Percentiles rank a stretch among this genome's conserved stretches.
These are phyloP conservation scores for Cordyceps farinosa DNA, from an alignment of 2,329 filamentous ascomycete species.

Conservation along the genomic window DNA sequence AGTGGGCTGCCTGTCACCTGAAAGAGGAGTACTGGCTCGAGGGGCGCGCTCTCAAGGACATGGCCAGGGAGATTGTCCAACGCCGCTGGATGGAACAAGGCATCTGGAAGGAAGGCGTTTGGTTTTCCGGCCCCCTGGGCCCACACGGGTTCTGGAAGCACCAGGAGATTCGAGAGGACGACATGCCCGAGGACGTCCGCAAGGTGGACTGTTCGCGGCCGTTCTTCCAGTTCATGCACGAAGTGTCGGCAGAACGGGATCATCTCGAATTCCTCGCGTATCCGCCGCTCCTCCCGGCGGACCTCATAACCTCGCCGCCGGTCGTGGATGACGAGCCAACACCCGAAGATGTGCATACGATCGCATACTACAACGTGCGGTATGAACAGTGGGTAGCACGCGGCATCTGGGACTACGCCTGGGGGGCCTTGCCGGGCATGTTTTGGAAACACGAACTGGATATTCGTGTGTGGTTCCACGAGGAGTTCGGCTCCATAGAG, in stretches of 20 bases:
- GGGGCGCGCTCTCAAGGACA: background rate
- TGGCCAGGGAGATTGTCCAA: background rate
- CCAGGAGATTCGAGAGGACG: background rate
- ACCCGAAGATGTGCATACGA: background rate
- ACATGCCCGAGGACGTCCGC: background rate
- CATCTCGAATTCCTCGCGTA: background rate
- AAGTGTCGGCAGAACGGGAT: background rate
- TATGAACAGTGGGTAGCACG: background rate
- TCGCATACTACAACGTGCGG: background rate
- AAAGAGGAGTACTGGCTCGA: background rate
- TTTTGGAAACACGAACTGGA: background rate
- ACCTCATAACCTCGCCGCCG: background rate
- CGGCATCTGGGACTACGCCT: background rate
- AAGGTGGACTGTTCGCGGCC: background rate
- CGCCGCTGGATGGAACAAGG: background rate
- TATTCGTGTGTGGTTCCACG: background rate
- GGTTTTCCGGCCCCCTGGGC: background rate
- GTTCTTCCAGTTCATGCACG: constrained; percentile 5
- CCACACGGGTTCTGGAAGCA: background rate
- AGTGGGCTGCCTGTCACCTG: background rate
- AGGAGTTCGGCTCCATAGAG: background rate
- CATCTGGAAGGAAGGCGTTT: background rate
- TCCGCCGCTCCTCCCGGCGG: background rate
- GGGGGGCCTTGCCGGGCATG: constrained; percentile 3
- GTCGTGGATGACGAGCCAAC: background rate